Evolutionary conservation across 176 grass and related monocot species (phyloP), one percentile per base, ranked within the genome.

Genomic region (Olyra latifolia): DNA sequence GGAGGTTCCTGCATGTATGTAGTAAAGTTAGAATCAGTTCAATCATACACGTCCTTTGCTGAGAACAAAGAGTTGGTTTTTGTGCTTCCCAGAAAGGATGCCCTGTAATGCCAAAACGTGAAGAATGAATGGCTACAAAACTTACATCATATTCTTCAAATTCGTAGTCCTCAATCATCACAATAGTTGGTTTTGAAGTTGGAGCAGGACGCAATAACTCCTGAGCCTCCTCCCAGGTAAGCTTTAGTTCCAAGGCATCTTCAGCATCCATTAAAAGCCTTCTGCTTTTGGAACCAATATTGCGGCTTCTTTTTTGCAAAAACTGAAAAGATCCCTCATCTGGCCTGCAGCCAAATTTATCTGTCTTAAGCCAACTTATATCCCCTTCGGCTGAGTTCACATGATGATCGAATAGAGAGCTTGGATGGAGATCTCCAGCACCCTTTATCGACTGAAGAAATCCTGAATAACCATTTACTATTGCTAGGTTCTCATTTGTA

Each of bases 91-190:
- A 66, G 52, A 67, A 61, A 56, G 39, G 41, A 40, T 79, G 32
- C n/a, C 44, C 63, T 62, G 70, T 20, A 40, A 32, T 47, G 52
- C 30, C 22, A 20, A 14, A 80, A 71, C 28, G 29, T 16, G 20
- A 76, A 81, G 23, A 81, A 22, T 35, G 8, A 60, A 61, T 32
- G 29, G 15, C 6, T 23, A 80, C 17, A 44, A 67, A 69, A 63
- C 96, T 91, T 95, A 99, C 96, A 85, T 99, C 96, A 84, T 99
- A 99, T 78, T 99, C 96, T 95, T 99, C 96, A 90, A 99, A 85
- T 64, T 95, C 96, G 39, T 95, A 94, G 65, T 99, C 93, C 66
- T 99, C 96, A 66, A 99, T 99, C 71, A 74, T 91, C 69, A 99
- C 93, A 64, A 99, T 65, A 50, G 76, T 99, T 30, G 96, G 93